A percentile compares a stretch with the other conserved stretches of the same genome.
Evolutionary conservation across 768 basidiomycete species (phyloP).

Genomic region (Daedaleopsis sinensis): DNA sequence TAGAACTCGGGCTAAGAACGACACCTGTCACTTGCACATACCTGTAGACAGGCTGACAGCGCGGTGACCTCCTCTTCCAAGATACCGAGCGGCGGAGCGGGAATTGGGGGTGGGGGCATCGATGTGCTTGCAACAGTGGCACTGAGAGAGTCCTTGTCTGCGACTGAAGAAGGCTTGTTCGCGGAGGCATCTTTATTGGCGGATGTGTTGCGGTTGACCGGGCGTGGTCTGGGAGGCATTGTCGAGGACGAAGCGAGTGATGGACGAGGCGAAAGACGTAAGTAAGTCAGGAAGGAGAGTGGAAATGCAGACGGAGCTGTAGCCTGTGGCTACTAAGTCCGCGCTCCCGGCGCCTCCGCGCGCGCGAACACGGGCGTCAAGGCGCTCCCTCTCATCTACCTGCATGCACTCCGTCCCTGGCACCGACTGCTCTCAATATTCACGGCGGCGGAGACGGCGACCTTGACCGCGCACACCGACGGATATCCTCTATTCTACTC

Average conservation of each 20-base stretch:
- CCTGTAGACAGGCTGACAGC: conserved; percentile 60
- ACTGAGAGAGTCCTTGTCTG: conserved; percentile 30
- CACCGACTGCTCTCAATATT: conserved; percentile 3
- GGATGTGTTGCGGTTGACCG: conserved; percentile 34
- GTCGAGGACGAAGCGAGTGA: too few species aligned
- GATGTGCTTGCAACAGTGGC: conserved; percentile 25
- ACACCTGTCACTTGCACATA: conserved; percentile 18
- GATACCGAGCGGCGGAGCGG: conserved; percentile 42
- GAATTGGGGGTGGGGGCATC: conserved; percentile 61
- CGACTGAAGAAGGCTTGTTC: neutral
- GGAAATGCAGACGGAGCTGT: neutral
- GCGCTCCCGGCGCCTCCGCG: conserved; percentile 2
- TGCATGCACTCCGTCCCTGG: conserved; percentile 5
- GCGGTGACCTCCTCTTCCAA: conserved; percentile 70
- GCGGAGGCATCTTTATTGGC: conserved; percentile 15
- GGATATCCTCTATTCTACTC: neutral
- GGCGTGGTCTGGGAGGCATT: conserved; percentile 51
- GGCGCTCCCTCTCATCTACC: neutral
- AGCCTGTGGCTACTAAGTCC: conserved; percentile 3
- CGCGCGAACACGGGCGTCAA: conserved; percentile 9
- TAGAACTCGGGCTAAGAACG: neutral
- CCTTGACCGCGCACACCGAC: neutral
- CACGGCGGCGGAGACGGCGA: conserved; percentile 11
- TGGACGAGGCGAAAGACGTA: conserved; percentile 7
- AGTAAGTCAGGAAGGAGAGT: neutral